phyloP scores from a whole-genome alignment of 345 rosid species.

The Trapa bicornis region DNA sequence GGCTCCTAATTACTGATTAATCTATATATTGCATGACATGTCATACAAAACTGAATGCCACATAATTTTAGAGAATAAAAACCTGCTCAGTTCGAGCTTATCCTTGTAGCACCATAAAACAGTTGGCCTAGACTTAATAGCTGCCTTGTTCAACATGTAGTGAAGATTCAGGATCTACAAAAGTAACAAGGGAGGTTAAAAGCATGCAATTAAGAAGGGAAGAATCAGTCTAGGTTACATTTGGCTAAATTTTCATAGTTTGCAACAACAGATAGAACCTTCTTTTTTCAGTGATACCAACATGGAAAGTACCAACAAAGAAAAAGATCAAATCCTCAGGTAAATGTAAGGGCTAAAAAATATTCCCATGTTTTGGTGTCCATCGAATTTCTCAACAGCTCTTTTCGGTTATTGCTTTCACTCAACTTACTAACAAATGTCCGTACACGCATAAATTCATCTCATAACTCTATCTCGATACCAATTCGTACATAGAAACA shows the following conservation, averaged over 20 bases:
- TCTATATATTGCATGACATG: not conserved
- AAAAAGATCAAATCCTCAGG: no score
- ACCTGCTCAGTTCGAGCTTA: constrained; percentile 98
- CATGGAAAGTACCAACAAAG: no score
- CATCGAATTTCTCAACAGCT: no score
- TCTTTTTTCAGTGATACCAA: not conserved
- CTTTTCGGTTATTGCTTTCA: no score
- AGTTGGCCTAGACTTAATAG: constrained; percentile 51
- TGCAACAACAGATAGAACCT: not conserved
- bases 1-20: not conserved
- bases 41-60: not conserved
- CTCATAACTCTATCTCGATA: no score
- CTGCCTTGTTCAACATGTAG: constrained; percentile 67
- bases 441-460: no score
- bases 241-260: not conserved
- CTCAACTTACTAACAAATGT: no score
- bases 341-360: no score
- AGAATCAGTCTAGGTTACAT: not conserved
- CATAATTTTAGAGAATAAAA: constrained; percentile 2
- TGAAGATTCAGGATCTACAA: constrained; percentile 87
- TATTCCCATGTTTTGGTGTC: no score
- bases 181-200: not conserved
- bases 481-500: no score
- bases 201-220: not conserved
- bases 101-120: constrained; percentile 95